A percentile compares a stretch with the other conserved stretches of the same genome.
These are phyloP conservation scores for Xylariomycetidae sp. DNA, from an alignment of 2,329 filamentous ascomycete species.

Conservation along the genomic window DNA sequence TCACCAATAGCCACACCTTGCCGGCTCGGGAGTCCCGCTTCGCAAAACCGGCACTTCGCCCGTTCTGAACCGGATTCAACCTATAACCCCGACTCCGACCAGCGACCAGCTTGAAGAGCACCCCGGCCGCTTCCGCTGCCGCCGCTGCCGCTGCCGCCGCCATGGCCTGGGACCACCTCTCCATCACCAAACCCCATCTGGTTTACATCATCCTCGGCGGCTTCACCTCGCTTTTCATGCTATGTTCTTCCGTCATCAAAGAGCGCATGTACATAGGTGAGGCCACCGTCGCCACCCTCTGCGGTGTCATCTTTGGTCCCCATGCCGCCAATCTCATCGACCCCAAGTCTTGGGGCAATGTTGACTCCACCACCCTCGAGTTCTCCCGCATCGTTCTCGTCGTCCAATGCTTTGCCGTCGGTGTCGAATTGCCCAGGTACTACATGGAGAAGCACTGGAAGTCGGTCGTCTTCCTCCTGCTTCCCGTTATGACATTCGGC, in stretches of 20 bases:
- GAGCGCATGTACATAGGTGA: slow-evolving; percentile 98
- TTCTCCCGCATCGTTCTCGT: slow-evolving; percentile 87
- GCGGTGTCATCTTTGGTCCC: slow-evolving; percentile 84
- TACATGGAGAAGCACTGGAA: slow-evolving; percentile 99
- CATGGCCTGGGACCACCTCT: slow-evolving; percentile 80
- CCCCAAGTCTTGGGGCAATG: slow-evolving; percentile 71
- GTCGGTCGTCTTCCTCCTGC: slow-evolving; percentile 79
- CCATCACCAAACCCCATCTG: slow-evolving; percentile 91
- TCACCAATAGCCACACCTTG: too few species aligned
- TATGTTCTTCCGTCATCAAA: slow-evolving; percentile 96
- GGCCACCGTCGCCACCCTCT: slow-evolving; percentile 87
- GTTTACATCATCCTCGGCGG: slow-evolving; percentile 97
- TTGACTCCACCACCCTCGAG: slow-evolving; percentile 82
- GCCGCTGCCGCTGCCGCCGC: too few species aligned
- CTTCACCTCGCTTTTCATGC: slow-evolving; percentile 97
- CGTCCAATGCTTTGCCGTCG: slow-evolving; percentile 88
- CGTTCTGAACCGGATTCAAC: too few species aligned
- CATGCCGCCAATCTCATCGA: slow-evolving; percentile 78
- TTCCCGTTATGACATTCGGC: slow-evolving; percentile 96
- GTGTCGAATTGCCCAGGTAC: slow-evolving; percentile 82
- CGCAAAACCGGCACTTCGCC: too few species aligned
- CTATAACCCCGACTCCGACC: too few species aligned
- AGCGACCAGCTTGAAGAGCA: too few species aligned
- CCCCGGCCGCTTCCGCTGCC: too few species aligned
- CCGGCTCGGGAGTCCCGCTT: too few species aligned